Conservation (phyloP, 768 basidiomycete genomes). For the Mycena rebaudengoi region DNA sequence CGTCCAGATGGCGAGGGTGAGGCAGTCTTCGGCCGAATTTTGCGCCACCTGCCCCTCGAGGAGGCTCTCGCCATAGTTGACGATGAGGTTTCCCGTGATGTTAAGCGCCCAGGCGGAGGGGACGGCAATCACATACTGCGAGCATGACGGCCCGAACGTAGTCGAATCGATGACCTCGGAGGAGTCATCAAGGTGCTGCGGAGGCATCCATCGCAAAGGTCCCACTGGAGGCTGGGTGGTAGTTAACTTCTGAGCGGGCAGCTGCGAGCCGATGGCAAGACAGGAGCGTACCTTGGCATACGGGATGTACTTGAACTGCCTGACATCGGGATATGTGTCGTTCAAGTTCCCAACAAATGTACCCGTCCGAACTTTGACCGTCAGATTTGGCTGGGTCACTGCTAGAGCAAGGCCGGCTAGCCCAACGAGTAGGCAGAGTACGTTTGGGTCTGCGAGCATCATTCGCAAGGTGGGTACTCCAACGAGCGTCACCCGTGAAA, state of each 20-base stretch:
- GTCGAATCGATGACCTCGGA: no score
- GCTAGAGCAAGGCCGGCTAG: not conserved
- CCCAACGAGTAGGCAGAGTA: not conserved
- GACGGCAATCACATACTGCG: no score
- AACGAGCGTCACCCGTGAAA: not conserved
- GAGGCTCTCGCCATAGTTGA: no score
- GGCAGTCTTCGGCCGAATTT: no score
- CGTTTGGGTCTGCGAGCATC: not conserved
- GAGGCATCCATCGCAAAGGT: no score
- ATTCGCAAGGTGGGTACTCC: not conserved
- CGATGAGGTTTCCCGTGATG: no score
- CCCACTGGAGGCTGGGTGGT: no score
- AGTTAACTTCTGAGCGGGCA: not conserved
- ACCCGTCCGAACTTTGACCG: slow-evolving; percentile 11
- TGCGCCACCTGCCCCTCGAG: no score
- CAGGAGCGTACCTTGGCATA: slow-evolving; percentile 5
- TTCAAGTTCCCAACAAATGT: slow-evolving; percentile 4
- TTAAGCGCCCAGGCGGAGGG: no score
- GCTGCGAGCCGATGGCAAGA: not conserved
- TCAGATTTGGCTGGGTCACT: not conserved
- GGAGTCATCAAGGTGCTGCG: no score
- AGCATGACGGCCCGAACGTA: no score
- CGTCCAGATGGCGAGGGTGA: no score
- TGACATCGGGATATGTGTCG: slow-evolving; percentile 14
- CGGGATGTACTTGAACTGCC: slow-evolving; percentile 18